Conservation (phyloP, 2,329 filamentous ascomycete species). For the Didymella arachidicola region DNA sequence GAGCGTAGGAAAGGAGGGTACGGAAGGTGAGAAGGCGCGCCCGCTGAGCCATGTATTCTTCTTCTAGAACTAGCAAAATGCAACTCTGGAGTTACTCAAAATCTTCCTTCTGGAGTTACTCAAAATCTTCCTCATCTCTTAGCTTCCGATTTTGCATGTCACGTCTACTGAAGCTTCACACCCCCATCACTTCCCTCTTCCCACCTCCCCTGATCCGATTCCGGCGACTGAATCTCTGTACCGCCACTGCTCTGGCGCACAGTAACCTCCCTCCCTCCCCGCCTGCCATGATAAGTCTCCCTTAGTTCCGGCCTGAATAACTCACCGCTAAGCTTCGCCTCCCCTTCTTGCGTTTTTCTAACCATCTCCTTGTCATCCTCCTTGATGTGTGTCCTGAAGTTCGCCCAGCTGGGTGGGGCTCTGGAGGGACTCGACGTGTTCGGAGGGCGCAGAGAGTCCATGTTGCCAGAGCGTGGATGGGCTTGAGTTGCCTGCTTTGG, state of each 20-base stretch:
- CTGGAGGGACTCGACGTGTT: neutral
- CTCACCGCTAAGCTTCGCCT: neutral
- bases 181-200: neutral
- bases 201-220: neutral
- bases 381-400: constrained; percentile 12
- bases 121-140: neutral
- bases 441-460: neutral
- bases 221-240: neutral
- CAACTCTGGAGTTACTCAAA: neutral
- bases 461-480: neutral
- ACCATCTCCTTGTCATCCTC: constrained; percentile 8
- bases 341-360: neutral
- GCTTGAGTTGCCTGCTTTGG: neutral
- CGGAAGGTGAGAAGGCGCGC: neutral
- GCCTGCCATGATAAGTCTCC: constrained; percentile 15
- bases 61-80: neutral
- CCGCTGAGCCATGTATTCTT: neutral
- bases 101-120: neutral
- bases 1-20: neutral
- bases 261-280: neutral
- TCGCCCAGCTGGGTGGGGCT: neutral
- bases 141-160: neutral
- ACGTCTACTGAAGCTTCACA: neutral
- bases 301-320: constrained; percentile 10
- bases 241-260: neutral